A percentile compares a stretch with the other conserved stretches of the same genome.
These are phyloP conservation scores for Malassezia psittaci DNA, from an alignment of 1,284 basidiomycete species.

Conservation along the genomic window DNA sequence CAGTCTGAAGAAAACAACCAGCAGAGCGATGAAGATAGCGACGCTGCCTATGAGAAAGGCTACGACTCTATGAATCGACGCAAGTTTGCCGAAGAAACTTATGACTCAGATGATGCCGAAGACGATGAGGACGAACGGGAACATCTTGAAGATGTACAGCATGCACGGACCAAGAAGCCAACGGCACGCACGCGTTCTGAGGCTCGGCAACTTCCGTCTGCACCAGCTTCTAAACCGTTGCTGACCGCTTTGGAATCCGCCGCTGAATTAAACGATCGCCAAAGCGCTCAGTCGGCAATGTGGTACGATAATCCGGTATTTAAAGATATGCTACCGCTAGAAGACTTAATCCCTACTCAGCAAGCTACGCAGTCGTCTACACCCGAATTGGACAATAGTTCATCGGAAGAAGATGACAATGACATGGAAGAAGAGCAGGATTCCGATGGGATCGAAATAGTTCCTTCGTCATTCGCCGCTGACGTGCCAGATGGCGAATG, in stretches of 20 bases:
- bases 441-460: constrained; percentile 35
- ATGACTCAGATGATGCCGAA: constrained; percentile 52
- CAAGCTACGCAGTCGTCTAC: constrained; percentile 35
- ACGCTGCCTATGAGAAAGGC: constrained; percentile 52
- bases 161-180: constrained; percentile 16
- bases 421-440: constrained; percentile 21
- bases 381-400: constrained; percentile 21
- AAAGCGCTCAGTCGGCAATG: constrained; percentile 55
- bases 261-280: constrained; percentile 11
- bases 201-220: constrained; percentile 10
- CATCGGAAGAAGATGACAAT: constrained; percentile 29
- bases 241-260: constrained; percentile 5
- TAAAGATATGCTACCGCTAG: constrained; percentile 58
- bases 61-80: constrained; percentile 62
- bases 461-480: constrained; percentile 57
- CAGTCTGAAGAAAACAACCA: constrained; percentile 22
- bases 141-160: constrained; percentile 40
- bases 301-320: constrained; percentile 98
- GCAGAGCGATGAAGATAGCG: constrained; percentile 47
- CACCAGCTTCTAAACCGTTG: constrained; percentile 1
- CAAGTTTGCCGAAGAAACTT: constrained; percentile 57
- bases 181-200: not conserved
- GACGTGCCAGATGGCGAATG: constrained; percentile 67
- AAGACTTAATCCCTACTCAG: constrained; percentile 23
- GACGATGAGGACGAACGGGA: constrained; percentile 47